Evolutionary conservation across 75 land plant species (phyloP).

Genomic region (Picea sitchensis): DNA sequence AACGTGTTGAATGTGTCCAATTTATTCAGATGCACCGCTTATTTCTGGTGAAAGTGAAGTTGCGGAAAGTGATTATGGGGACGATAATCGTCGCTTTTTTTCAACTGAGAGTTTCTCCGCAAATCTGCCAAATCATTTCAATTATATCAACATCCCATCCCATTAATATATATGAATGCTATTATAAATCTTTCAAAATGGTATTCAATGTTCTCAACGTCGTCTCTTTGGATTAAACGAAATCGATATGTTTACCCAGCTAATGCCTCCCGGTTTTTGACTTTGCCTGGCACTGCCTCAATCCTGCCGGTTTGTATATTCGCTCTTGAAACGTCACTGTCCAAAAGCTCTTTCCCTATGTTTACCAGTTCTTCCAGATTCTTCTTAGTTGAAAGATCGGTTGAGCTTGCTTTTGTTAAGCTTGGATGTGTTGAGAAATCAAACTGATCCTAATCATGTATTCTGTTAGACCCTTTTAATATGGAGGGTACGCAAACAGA

Average conservation of each 20-base stretch:
- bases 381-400: constrained; percentile 1
- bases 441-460: background rate
- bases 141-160: background rate
- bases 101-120: background rate
- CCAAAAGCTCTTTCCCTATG: constrained; percentile 1
- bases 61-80: no score
- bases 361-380: constrained; percentile 10
- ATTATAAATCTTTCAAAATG: background rate
- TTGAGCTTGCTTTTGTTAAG: background rate
- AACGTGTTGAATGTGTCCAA: no score
- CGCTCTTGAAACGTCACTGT: background rate
- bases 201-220: background rate
- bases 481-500: background rate
- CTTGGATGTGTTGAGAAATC: background rate
- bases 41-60: no score
- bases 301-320: constrained; percentile 1
- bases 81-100: no score
- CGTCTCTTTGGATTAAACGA: no score
- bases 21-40: no score
- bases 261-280: constrained; percentile 5
- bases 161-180: background rate
- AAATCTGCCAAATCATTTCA: background rate
- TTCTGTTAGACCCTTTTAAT: background rate
- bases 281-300: background rate
- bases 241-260: background rate